These are phyloP conservation scores for Penicillium aurantiogriseum DNA, from an alignment of 2,329 filamentous ascomycete species.

Conservation along the genomic window DNA sequence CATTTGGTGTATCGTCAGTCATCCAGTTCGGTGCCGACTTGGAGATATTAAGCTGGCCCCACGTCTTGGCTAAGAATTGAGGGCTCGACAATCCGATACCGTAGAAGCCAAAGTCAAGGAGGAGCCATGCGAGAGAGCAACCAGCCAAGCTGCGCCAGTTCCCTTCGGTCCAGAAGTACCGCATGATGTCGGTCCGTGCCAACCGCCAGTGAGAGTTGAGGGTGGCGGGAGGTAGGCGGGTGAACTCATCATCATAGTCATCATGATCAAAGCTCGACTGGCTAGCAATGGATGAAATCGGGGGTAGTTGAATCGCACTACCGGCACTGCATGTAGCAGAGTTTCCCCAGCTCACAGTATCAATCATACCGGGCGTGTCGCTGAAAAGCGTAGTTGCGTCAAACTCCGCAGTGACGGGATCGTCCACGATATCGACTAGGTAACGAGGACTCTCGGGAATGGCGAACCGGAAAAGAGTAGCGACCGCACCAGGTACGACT, in stretches of 20 bases:
- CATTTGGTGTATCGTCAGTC: slow-evolving; percentile 36
- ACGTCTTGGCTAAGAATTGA: slow-evolving; percentile 44
- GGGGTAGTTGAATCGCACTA: slow-evolving; percentile 24
- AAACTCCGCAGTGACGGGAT: slow-evolving; percentile 57
- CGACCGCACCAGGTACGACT: slow-evolving; percentile 61
- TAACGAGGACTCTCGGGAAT: slow-evolving; percentile 66
- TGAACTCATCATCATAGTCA: slow-evolving; percentile 23
- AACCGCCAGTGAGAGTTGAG: slow-evolving; percentile 45
- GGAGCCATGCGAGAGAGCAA: slow-evolving; percentile 54
- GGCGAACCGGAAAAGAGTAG: slow-evolving; percentile 65
- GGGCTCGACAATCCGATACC: slow-evolving; percentile 52
- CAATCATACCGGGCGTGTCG: slow-evolving; percentile 25
- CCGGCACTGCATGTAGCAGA: slow-evolving; percentile 6
- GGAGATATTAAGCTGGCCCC: slow-evolving; percentile 35
- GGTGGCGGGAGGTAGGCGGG: slow-evolving; percentile 34
- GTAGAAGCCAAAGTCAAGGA: slow-evolving; percentile 59
- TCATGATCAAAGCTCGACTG: slow-evolving; percentile 26
- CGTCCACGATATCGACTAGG: slow-evolving; percentile 63
- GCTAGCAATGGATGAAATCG: slow-evolving; percentile 28
- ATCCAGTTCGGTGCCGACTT: slow-evolving; percentile 35
- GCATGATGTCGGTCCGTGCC: slow-evolving; percentile 38
- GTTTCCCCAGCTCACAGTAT: slow-evolving; percentile 32
- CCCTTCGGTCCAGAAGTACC: slow-evolving; percentile 45
- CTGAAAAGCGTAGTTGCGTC: slow-evolving; percentile 62
- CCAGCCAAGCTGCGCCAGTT: slow-evolving; percentile 45